Percentiles rank a stretch among this genome's conserved stretches.
These are phyloP conservation scores for Xylariaceae sp. DNA, from an alignment of 2,329 filamentous ascomycete genomes.

Conservation along the genomic window DNA sequence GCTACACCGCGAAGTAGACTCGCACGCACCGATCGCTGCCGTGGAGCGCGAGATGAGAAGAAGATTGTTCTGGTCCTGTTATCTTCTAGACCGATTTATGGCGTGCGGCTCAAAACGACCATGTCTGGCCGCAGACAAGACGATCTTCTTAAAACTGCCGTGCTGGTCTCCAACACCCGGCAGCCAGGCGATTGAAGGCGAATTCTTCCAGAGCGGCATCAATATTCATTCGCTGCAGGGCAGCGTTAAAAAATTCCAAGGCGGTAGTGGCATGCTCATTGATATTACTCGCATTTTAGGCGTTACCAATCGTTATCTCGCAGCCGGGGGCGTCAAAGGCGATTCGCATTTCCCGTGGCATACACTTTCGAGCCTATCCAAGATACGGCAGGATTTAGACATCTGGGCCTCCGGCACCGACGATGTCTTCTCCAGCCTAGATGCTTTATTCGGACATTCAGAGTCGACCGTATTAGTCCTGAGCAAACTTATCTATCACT, in stretches of 20 bases:
- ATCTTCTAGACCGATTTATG: constrained; percentile 79
- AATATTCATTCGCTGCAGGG: constrained; percentile 71
- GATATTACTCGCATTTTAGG: constrained; percentile 81
- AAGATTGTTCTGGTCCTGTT: constrained; percentile 86
- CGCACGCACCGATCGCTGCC: constrained; percentile 56
- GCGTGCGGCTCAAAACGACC: constrained; percentile 78
- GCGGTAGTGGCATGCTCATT: constrained; percentile 75
- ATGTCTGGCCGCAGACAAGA: constrained; percentile 74
- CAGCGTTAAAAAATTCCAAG: constrained; percentile 66
- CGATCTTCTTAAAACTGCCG: constrained; percentile 70
- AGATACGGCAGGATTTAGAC: constrained; percentile 80
- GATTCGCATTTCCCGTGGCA: constrained; percentile 93
- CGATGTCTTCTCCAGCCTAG: constrained; percentile 72
- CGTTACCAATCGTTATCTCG: constrained; percentile 78
- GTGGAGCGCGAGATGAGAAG: constrained; percentile 72
- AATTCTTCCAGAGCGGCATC: constrained; percentile 76
- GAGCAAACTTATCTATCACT: constrained; percentile 82
- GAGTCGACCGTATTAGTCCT: constrained; percentile 77
- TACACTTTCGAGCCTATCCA: constrained; percentile 76
- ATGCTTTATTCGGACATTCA: constrained; percentile 69
- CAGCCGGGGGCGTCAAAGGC: constrained; percentile 80
- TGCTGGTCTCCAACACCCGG: constrained; percentile 64
- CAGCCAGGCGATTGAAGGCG: constrained; percentile 65
- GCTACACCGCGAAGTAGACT: constrained; percentile 71
- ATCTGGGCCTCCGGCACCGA: constrained; percentile 80